These are phyloP conservation scores for Cytospora mali DNA, from an alignment of 2,329 filamentous ascomycete genomes.

Conservation along the genomic window DNA sequence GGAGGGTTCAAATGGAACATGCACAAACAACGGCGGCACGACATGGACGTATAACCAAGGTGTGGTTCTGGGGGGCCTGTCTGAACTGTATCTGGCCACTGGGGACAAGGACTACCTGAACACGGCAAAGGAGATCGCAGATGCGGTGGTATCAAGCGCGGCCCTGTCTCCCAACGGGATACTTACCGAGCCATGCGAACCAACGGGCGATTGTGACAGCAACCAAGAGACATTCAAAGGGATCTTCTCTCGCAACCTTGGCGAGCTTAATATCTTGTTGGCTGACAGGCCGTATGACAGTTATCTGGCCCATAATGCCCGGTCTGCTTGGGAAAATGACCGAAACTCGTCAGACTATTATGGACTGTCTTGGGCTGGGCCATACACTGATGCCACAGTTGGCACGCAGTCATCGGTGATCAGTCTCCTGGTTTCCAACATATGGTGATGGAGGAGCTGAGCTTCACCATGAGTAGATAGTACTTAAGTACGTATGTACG, in stretches of 20 bases:
- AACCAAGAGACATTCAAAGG: slow-evolving; percentile 68
- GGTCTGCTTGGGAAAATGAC: slow-evolving; percentile 28
- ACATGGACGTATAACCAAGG: slow-evolving; percentile 63
- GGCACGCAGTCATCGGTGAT: slow-evolving; percentile 26
- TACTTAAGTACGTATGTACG: no score
- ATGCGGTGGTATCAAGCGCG: slow-evolving; percentile 49
- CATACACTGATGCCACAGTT: slow-evolving; percentile 25
- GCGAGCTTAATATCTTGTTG: slow-evolving; percentile 52
- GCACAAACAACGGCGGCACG: slow-evolving; percentile 54
- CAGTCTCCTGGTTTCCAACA: slow-evolving; percentile 26
- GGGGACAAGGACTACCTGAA: slow-evolving; percentile 45
- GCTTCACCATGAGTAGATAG: not conserved
- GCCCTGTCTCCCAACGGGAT: slow-evolving; percentile 48
- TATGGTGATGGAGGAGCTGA: slow-evolving; percentile 5
- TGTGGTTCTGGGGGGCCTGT: slow-evolving; percentile 56
- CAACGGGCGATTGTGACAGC: slow-evolving; percentile 50
- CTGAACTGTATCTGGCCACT: slow-evolving; percentile 53
- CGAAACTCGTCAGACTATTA: slow-evolving; percentile 28
- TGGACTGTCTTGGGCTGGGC: slow-evolving; percentile 34
- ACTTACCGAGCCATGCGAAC: slow-evolving; percentile 53
- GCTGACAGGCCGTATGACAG: slow-evolving; percentile 28
- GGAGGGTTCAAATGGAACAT: slow-evolving; percentile 37
- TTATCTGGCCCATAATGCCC: slow-evolving; percentile 32
- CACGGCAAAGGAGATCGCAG: slow-evolving; percentile 51
- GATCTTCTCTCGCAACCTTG: slow-evolving; percentile 67